Percentiles rank a stretch among this genome's conserved stretches.
Conservation (phyloP, 345 rosid genomes). For the Bretschneidera sinensis region DNA sequence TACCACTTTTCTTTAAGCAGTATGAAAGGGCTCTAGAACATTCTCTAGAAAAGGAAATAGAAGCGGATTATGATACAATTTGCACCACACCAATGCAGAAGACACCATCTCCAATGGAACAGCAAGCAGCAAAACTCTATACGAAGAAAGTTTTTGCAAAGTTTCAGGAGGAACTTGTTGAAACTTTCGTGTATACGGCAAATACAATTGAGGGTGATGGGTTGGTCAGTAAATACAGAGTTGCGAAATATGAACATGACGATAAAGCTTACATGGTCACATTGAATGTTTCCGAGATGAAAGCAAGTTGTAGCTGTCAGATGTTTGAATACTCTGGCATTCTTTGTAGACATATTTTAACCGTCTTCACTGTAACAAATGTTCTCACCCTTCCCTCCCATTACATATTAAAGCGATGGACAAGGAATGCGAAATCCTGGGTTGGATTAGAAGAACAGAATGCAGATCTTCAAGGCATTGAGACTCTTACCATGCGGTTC, state of each 20-base stretch:
- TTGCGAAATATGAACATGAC: slow-evolving; percentile 57
- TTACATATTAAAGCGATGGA: slow-evolving; percentile 57
- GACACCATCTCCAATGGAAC: slow-evolving; percentile 75
- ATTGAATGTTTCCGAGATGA: slow-evolving; percentile 40
- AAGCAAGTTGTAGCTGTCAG: slow-evolving; percentile 60
- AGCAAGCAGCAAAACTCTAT: slow-evolving; percentile 61
- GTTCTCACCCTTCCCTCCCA: slow-evolving; percentile 58
- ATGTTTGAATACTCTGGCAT: slow-evolving; percentile 68
- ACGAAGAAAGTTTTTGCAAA: slow-evolving; percentile 52
- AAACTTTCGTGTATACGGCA: slow-evolving; percentile 62
- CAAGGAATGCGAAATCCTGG: slow-evolving; percentile 51
- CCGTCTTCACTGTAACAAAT: slow-evolving; percentile 65
- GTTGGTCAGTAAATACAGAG: slow-evolving; percentile 38
- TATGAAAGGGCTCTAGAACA: slow-evolving; percentile 57
- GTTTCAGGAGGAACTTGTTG: slow-evolving; percentile 74
- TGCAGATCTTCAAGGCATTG: slow-evolving; percentile 29
- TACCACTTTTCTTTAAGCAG: slow-evolving; percentile 52
- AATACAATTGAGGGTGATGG: slow-evolving; percentile 55
- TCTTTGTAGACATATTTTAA: slow-evolving; percentile 58
- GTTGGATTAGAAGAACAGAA: slow-evolving; percentile 37
- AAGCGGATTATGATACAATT: slow-evolving; percentile 58
- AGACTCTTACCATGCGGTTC: slow-evolving; percentile 46
- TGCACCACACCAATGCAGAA: slow-evolving; percentile 45
- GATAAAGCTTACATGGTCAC: slow-evolving; percentile 49
- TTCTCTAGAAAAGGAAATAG: slow-evolving; percentile 56